Evolutionary conservation across 1,284 basidiomycete genomes (phyloP), one percentile per base, ranked within the genome.

Genomic region (Clitocybe nebularis): DNA sequence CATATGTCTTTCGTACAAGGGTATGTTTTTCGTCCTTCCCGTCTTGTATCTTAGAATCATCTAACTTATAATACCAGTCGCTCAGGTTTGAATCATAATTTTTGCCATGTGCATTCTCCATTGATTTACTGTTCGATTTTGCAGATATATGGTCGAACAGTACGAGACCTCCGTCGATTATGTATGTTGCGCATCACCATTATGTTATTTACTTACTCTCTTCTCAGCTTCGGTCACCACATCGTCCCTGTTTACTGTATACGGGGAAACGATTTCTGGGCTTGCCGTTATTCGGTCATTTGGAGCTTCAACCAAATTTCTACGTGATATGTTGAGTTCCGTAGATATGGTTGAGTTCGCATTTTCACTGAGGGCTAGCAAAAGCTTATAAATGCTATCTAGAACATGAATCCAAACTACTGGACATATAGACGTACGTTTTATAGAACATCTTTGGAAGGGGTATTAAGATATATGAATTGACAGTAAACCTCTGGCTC

Each of bases 221-320:
- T 41, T 13, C 23, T 2, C 32, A 78, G 85, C 89, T 55, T 86
- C 84, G 5, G 78, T 89, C 34, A 88, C 87, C 3, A 77, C 86
- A 28, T 88, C 85, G 0, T 89, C 89, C 0, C 63, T 92, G 11
- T 92, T 90, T 59, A 86, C 84, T 1, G 81, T 90, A 39, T 92
- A 88, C 49, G 83, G 81, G 2, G 87, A 90, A 59, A 86, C 84
- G 0, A 86, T 89, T 39, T 72, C 84, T 1, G 86, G 86, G 11
- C 82, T 81, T 8, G 71, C 83, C 1, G 82, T 90, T 33, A 67
- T 91, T 25, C 81, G 89, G 34, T 81, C 88, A 1, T 91, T 89
- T 55, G 89, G 88, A 14, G 81, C 81, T 13, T 75, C 75, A 16
- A 83, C 84, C n/a, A 81, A 84, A 52, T 81, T 90, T 54, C 64